Evolutionary conservation across 345 rosid species (phyloP).

Genomic region (Salix koriyanagi): DNA sequence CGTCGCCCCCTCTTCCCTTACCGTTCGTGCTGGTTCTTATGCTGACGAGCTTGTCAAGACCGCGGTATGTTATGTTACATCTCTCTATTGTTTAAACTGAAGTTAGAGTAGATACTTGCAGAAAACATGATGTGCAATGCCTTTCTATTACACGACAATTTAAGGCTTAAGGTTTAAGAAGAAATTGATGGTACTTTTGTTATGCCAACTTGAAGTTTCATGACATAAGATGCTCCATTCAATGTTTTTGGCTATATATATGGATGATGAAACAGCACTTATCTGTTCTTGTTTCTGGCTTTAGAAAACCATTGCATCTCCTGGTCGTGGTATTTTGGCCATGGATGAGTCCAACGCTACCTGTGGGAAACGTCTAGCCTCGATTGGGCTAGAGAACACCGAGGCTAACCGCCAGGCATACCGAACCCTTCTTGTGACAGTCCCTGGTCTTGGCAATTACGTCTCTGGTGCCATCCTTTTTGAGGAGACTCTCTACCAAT

Average conservation of each 20-base stretch:
- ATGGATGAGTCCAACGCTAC: conserved; percentile 99
- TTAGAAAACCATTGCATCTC: conserved; percentile 90
- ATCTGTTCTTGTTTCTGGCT: conserved; percentile 4
- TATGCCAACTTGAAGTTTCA: background rate
- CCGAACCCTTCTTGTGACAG: conserved; percentile 77
- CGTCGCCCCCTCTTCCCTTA: conserved; percentile 37
- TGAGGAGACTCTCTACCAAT: conserved; percentile 96
- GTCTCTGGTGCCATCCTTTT: conserved; percentile 90
- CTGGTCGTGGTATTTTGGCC: conserved; percentile 96
- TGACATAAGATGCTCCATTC: background rate
- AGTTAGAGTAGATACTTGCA: background rate
- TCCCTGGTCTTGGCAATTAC: conserved; percentile 80
- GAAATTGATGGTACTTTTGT: background rate
- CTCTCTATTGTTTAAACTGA: background rate
- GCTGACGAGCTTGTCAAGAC: conserved; percentile 97
- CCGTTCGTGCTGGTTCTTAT: conserved; percentile 72
- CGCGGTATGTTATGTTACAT: conserved; percentile 51
- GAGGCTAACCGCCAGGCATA: conserved; percentile 97
- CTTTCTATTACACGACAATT: background rate
- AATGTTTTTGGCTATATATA: background rate
- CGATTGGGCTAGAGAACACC: conserved; percentile 92
- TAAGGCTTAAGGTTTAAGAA: background rate
- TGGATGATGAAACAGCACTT: background rate
- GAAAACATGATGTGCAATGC: background rate
- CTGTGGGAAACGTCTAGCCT: conserved; percentile 90